Percentiles rank a stretch among this genome's conserved stretches.
These are phyloP conservation scores for Beauveria rudraprayagi DNA, from an alignment of 2,329 filamentous ascomycete species.

Conservation along the genomic window DNA sequence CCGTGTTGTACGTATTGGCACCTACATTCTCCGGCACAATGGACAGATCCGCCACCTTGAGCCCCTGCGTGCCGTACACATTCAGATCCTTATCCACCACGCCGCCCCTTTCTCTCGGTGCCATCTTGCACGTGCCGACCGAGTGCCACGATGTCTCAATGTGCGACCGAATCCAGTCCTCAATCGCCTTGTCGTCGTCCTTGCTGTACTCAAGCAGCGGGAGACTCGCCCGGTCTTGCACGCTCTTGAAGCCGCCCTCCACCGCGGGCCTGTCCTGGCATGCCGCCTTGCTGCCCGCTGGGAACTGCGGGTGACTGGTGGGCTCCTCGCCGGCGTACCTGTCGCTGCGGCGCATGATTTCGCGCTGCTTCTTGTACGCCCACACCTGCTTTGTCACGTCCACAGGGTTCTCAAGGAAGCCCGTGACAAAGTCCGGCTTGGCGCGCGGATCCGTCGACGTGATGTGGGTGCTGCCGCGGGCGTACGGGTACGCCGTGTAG, in stretches of 20 bases:
- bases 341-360: constrained; percentile 47
- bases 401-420: constrained; percentile 36
- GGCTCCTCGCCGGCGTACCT: constrained; percentile 40
- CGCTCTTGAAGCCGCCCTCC: constrained; percentile 24
- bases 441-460: constrained; percentile 27
- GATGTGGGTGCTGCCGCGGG: constrained; percentile 51
- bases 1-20: constrained; percentile 40
- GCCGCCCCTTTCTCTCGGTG: constrained; percentile 26
- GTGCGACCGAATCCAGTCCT: constrained; percentile 30
- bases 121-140: constrained; percentile 36
- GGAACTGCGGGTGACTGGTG: constrained; percentile 34
- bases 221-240: constrained; percentile 26
- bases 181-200: constrained; percentile 39
- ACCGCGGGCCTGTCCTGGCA: constrained; percentile 36
- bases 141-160: constrained; percentile 34
- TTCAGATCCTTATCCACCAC: constrained; percentile 33
- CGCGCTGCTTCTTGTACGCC: constrained; percentile 55
- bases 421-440: constrained; percentile 39
- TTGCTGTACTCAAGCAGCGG: constrained; percentile 35
- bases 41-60: constrained; percentile 25
- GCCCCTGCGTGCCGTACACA: constrained; percentile 31
- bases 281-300: constrained; percentile 29
- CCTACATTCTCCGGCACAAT: constrained; percentile 30
- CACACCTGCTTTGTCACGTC: constrained; percentile 53
- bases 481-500: constrained; percentile 53